Evolutionary conservation across 2,329 filamentous ascomycete species (phyloP), one percentile per base, ranked within the genome.

Genomic region (Chaetomiaceae sp.): DNA sequence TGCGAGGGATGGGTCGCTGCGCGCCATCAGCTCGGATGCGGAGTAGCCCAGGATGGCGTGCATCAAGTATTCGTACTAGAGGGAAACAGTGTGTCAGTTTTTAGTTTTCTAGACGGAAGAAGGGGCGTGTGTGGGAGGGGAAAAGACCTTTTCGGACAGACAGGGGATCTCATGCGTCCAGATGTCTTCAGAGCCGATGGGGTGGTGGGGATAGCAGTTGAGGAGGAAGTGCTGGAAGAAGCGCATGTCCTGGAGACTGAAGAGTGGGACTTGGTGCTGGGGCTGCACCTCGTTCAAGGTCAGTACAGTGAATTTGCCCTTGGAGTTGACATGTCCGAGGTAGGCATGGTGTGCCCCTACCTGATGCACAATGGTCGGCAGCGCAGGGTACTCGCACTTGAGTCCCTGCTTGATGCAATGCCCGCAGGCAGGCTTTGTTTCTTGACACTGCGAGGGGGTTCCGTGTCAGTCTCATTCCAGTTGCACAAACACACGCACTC

Each of bases 131-230:
- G 30, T 33, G 10, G 8, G 12, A 14, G 9, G 30, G 35, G 40
- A 5, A 20, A 8, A 17, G 51, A 82, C 82, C 52, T 79, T 81
- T 56, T 87, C 81, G 1, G 83, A 83, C 51, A 87, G 76, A 55
- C 80, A 80, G 0, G 84, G 83, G 9, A 88, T 77, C 51, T 83
- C 76, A 21, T 83, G 81, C 6, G 79, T 79, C 85, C 85, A 88
- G 13, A 85, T 72, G 7, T 75, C 71, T 56, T 87, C 81, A 54
- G 83, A 82, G 35, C 81, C 82, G 16, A 86, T 67, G 0, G 84
- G 83, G 20, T 86, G 73, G 63, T 82, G 77, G 2, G 83, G 84
- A 60, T 81, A 81, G 57, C 79, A 83, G 31, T 74, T 71, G 23
- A 77, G 67, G 14, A 86, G 66, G 57, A 85, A 86, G 63, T 86